A percentile compares a stretch with the other conserved stretches of the same genome.
Conservation (phyloP, 2,329 filamentous ascomycete species). For the Rugonectria rugulosa region DNA sequence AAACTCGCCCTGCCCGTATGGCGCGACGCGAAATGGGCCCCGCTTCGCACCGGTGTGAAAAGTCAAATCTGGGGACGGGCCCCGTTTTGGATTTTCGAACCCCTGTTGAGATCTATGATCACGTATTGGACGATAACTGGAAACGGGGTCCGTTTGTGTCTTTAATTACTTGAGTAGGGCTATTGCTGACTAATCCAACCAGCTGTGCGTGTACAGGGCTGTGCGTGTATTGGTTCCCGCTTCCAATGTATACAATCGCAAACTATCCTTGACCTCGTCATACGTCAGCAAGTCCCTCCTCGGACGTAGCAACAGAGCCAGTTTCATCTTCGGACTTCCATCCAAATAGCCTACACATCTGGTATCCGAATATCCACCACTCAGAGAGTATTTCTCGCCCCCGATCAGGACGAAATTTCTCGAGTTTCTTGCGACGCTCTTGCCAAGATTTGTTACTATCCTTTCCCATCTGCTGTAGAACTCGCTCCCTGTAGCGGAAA, state of each 20-base stretch:
- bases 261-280: not conserved
- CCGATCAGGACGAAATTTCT: not conserved
- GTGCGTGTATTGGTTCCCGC: no score
- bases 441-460: not conserved
- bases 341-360: not conserved
- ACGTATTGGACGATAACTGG: no score
- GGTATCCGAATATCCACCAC: not conserved
- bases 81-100: no score
- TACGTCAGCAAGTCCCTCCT: not conserved
- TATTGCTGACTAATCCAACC: no score
- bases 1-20: constrained; percentile 1
- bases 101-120: no score
- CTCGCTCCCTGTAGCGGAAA: not conserved
- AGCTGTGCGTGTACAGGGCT: no score
- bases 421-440: not conserved
- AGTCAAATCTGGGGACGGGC: no score
- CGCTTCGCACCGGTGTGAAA: no score
- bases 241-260: not conserved
- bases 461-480: not conserved
- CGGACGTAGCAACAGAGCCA: not conserved
- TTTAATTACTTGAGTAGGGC: no score
- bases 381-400: not conserved
- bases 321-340: not conserved
- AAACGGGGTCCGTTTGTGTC: no score
- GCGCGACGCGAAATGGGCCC: no score